Conservation (phyloP, 805 yeast species). For the Cyberlindnera euphorbiiphila region DNA sequence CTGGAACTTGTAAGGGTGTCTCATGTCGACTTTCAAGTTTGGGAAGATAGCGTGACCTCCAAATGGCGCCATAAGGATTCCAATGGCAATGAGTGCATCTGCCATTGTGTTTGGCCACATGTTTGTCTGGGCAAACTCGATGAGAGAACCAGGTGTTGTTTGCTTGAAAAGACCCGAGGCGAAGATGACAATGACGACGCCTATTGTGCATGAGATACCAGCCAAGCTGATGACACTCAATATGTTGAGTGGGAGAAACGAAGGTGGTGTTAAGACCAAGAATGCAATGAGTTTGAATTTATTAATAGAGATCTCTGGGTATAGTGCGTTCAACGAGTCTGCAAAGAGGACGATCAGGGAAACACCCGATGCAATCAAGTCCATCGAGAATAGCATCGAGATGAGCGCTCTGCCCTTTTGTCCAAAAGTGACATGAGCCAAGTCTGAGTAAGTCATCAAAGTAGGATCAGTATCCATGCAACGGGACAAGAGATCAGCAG, state of each 20-base stretch:
- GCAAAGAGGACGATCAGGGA: conserved; percentile 78
- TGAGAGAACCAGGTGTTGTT: conserved; percentile 69
- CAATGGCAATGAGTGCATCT: conserved; percentile 56
- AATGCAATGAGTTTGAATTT: conserved; percentile 67
- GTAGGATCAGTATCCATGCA: conserved; percentile 80
- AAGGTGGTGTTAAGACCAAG: conserved; percentile 72
- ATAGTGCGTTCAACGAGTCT: conserved; percentile 73
- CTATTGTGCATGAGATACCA: conserved; percentile 69
- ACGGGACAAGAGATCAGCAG: conserved; percentile 68
- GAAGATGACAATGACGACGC: conserved; percentile 55
- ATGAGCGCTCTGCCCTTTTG: conserved; percentile 68
- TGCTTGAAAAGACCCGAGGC: conserved; percentile 61
- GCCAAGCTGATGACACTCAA: conserved; percentile 64
- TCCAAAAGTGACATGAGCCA: conserved; percentile 85
- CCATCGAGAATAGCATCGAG: conserved; percentile 70
- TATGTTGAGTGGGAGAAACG: conserved; percentile 71
- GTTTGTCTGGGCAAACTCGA: conserved; percentile 60
- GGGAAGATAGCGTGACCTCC: conserved; percentile 85
- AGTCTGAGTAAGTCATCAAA: conserved; percentile 81
- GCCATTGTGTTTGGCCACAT: conserved; percentile 54
- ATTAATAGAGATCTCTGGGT: conserved; percentile 48
- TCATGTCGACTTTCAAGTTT: conserved; percentile 67
- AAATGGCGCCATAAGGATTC: conserved; percentile 75
- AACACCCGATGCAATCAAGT: conserved; percentile 77
- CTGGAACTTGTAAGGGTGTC: conserved; percentile 55